Evolutionary conservation across 257 asterid genomes (phyloP).

Genomic region (Agastache rugosa): DNA sequence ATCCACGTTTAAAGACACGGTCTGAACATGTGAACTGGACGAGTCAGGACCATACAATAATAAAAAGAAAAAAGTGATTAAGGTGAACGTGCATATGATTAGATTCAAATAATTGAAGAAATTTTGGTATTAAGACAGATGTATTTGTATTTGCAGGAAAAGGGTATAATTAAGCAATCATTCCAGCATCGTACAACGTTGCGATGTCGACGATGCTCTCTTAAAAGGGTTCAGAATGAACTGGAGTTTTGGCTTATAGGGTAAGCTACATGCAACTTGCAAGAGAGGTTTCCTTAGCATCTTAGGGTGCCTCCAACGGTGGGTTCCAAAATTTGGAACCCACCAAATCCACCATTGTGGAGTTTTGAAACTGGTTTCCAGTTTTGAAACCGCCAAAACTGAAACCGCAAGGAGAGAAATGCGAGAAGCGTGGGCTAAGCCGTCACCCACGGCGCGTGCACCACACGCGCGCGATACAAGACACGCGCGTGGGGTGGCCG

Average conservation of each 20-base stretch:
- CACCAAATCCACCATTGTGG: no score
- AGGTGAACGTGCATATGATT: conserved; percentile 40
- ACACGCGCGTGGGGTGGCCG: no score
- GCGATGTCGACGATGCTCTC: conserved; percentile 41
- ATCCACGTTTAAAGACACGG: conserved; percentile 41
- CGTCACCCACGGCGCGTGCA: no score
- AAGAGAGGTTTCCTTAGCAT: not conserved
- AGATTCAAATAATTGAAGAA: conserved; percentile 35
- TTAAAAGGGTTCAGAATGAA: conserved; percentile 43
- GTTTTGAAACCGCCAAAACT: no score
- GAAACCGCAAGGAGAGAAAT: no score
- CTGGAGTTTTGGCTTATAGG: conserved; percentile 41
- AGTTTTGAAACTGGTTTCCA: no score
- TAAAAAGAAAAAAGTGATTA: not conserved
- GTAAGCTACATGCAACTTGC: conserved; percentile 24
- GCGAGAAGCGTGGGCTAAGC: no score
- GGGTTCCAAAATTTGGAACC: no score
- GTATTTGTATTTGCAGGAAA: conserved; percentile 25
- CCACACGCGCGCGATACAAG: no score
- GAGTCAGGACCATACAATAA: conserved; percentile 17
- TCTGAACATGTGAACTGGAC: conserved; percentile 47
- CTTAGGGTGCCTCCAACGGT: no score
- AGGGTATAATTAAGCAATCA: conserved; percentile 39
- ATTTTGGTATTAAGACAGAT: conserved; percentile 19
- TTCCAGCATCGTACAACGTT: conserved; percentile 38